A percentile compares a stretch with the other conserved stretches of the same genome.
phyloP scores from a whole-genome alignment of 352 stramenopile genomes.

The Globisporangium radiosum region DNA sequence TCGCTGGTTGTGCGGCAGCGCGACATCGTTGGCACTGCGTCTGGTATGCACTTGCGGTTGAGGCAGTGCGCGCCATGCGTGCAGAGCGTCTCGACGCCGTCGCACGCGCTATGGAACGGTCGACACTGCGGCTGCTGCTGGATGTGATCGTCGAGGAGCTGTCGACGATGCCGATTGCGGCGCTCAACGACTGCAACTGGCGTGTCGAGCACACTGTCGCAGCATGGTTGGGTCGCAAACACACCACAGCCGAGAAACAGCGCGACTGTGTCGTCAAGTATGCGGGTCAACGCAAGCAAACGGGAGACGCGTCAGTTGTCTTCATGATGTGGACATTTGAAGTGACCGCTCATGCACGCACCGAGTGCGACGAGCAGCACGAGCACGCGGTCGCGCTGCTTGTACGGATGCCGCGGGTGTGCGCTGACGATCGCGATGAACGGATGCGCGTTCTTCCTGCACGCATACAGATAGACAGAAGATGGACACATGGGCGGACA shows the following conservation, averaged over 20 bases:
- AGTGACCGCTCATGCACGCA: slow-evolving; percentile 17
- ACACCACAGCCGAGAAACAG: slow-evolving; percentile 30
- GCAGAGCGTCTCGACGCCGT: slow-evolving; percentile 15
- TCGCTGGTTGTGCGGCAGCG: too few relatives aligned
- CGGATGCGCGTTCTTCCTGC: slow-evolving; percentile 51
- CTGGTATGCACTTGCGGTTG: too few relatives aligned
- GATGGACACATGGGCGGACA: background rate
- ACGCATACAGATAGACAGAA: background rate
- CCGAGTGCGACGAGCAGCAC: slow-evolving; percentile 37
- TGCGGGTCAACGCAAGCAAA: too few relatives aligned
- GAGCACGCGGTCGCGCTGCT: slow-evolving; percentile 35
- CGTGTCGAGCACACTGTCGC: slow-evolving; percentile 13
- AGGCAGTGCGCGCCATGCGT: slow-evolving; percentile 29
- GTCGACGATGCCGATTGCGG: background rate
- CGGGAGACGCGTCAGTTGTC: too few relatives aligned
- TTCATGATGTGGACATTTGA: too few relatives aligned
- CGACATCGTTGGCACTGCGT: too few relatives aligned
- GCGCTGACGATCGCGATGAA: slow-evolving; percentile 31
- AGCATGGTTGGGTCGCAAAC: slow-evolving; percentile 40
- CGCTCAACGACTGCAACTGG: slow-evolving; percentile 14
- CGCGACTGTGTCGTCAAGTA: slow-evolving; percentile 18
- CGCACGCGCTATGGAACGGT: slow-evolving; percentile 23
- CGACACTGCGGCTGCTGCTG: slow-evolving; percentile 11
- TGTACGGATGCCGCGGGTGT: slow-evolving; percentile 52
- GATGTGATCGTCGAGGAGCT: background rate